Evolutionary conservation across 139 green algal genomes (phyloP).

Genomic region (Closterium sp.): DNA sequence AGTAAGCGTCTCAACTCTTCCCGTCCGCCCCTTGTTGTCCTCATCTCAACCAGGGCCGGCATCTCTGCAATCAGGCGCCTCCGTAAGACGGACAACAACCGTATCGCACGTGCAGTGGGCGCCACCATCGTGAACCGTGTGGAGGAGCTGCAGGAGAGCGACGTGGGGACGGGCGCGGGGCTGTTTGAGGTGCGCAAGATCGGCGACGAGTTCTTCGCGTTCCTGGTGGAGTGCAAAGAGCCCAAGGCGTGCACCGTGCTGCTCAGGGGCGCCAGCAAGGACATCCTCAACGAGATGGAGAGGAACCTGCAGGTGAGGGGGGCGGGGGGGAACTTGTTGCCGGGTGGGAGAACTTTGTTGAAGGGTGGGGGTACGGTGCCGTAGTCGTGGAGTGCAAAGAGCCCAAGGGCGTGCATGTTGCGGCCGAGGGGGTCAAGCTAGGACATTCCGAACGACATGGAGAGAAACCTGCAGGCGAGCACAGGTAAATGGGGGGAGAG

Average conservation of each 20-base stretch:
- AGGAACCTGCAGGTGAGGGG: constrained; percentile 50
- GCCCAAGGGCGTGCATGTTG: too few relatives aligned
- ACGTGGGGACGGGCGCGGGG: constrained; percentile 88
- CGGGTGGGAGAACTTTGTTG: background rate
- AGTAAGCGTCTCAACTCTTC: too few relatives aligned
- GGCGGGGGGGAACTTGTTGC: background rate
- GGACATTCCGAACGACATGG: constrained; percentile 94
- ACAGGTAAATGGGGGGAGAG: background rate
- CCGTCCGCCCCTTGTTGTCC: too few relatives aligned
- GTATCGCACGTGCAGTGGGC: constrained; percentile 82
- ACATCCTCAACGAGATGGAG: constrained; percentile 93
- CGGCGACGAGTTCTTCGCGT: constrained; percentile 97
- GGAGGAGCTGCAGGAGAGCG: constrained; percentile 84
- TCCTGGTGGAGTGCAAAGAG: constrained; percentile 95
- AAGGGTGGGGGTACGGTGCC: too few relatives aligned
- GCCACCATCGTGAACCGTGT: constrained; percentile 93
- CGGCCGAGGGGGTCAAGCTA: constrained; percentile 54
- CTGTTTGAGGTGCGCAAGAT: constrained; percentile 98
- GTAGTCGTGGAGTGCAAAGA: too few relatives aligned
- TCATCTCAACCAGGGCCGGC: constrained; percentile 57
- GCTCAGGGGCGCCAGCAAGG: constrained; percentile 60
- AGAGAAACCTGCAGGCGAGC: constrained; percentile 54
- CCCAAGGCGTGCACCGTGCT: constrained; percentile 94
- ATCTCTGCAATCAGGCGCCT: constrained; percentile 93
- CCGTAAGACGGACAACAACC: constrained; percentile 99